Base-by-base conservation (phyloP, 176 grass and related monocot species). In the Hsuehochloa calcarea region DNA sequence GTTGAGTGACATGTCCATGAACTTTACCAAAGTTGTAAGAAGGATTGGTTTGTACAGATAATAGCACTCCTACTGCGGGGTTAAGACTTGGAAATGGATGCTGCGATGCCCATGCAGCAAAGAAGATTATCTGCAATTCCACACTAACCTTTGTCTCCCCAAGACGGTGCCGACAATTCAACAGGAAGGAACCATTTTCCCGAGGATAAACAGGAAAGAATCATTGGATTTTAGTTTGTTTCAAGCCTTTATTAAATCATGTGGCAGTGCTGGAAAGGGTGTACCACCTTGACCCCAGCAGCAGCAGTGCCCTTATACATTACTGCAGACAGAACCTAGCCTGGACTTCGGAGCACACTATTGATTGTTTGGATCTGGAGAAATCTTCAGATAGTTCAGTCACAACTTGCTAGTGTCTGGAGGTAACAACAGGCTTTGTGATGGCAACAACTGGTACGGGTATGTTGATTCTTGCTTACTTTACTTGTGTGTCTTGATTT, bases 311-410 rank as follows among this genome's bases (percentile, higher is more conserved):
- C 44, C 81, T 35, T 16, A 15, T 16, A 46, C 25, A 29, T 64
- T 56, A 47, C 40, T 43, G 46, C 80, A 62, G 54, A 65, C 80
- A 62, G 54, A 65, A 13, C 43, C 70, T 74, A 49, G 51, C 59
- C 29, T n/a, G 46, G 34, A 43, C 22, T 73, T 87, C 8, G 55
- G 44, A 74, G 47, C 64, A 11, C 14, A 52, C 9, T 22, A 31
- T 54, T 51, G 17, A 72, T 27, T 86, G n/a, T 54, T 41, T 73
- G 23, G 67, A 86, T 80, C 67, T 65, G 16, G 10, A 75, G 12
- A 81, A 58, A 37, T 43, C 20, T 85, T 84, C 47, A 66, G 68
- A 80, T 38, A 70, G 64, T 80, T 60, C 82, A 74, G 38, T 56
- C 34, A 31, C 45, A 31, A 4, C 51, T 17, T 72, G 31, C 20